Evolutionary conservation across 208 protist species (phyloP).

Genomic region (Leishmania amazonensis): DNA sequence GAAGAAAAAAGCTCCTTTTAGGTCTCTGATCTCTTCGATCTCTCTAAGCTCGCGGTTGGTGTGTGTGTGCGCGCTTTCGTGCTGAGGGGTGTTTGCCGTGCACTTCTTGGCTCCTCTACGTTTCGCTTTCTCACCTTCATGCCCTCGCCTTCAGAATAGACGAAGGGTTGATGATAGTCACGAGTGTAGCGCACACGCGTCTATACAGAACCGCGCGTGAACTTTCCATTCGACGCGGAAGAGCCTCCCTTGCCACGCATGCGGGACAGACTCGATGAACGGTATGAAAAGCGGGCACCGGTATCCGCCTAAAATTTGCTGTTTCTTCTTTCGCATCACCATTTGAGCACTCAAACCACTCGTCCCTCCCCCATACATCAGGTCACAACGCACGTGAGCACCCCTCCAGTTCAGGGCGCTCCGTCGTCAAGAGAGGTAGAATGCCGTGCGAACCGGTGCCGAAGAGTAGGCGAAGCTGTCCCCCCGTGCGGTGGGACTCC

Average conservation of each 20-base stretch:
- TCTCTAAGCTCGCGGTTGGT: background rate
- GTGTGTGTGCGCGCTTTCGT: background rate
- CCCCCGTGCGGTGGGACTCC: constrained; percentile 40
- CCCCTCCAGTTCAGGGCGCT: too few species aligned
- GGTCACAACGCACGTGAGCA: background rate
- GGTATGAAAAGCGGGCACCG: background rate
- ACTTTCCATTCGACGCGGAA: background rate
- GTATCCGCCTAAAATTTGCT: background rate
- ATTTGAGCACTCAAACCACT: background rate
- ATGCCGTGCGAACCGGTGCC: constrained; percentile 8
- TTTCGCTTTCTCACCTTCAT: too few species aligned
- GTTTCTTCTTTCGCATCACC: background rate
- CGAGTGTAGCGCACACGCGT: background rate
- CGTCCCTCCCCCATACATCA: background rate
- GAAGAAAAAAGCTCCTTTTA: background rate
- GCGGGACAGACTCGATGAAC: background rate
- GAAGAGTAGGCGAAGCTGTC: constrained; percentile 1
- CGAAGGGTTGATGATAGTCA: background rate
- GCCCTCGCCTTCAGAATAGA: too few species aligned
- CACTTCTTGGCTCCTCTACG: too few species aligned
- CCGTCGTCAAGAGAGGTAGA: background rate
- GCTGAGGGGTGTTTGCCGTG: background rate
- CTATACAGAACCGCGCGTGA: background rate
- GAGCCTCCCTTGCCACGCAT: background rate
- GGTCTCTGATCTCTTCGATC: background rate